Evolutionary conservation across 345 rosid species (phyloP).

Genomic region (Aquilaria yunnanensis): DNA sequence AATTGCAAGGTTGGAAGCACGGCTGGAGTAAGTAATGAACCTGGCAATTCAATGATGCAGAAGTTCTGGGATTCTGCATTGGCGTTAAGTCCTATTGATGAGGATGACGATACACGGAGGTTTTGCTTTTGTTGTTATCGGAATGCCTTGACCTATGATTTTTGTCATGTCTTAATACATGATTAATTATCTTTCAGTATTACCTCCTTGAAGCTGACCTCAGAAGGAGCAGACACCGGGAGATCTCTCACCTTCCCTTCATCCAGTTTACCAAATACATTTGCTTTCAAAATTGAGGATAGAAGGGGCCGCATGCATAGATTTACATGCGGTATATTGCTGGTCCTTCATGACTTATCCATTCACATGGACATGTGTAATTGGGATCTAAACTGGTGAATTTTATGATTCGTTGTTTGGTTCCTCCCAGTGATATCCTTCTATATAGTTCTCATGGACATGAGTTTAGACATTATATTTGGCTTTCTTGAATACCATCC

Average conservation of each 20-base stretch:
- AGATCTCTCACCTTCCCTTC: slow-evolving; percentile 41
- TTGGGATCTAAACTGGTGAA: no score
- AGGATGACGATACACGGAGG: slow-evolving; percentile 76
- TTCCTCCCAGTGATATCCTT: no score
- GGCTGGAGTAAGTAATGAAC: slow-evolving; percentile 61
- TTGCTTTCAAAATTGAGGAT: slow-evolving; percentile 78
- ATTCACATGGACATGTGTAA: no score
- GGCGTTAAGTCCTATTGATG: slow-evolving; percentile 64
- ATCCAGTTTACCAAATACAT: slow-evolving; percentile 24
- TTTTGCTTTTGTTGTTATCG: slow-evolving; percentile 16
- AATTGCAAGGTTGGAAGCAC: slow-evolving; percentile 61
- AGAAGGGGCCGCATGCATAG: slow-evolving; percentile 76
- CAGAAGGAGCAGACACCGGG: slow-evolving; percentile 67
- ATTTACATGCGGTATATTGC: slow-evolving; percentile 64
- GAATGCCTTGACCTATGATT: slow-evolving; percentile 5
- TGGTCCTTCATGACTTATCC: background rate
- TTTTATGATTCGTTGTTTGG: no score
- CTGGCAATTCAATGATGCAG: slow-evolving; percentile 78
- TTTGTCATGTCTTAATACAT: slow-evolving; percentile 12
- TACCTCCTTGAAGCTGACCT: slow-evolving; percentile 62
- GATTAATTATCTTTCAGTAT: slow-evolving; percentile 46
- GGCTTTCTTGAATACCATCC: no score
- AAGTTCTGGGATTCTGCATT: slow-evolving; percentile 96
- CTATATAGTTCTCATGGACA: no score
- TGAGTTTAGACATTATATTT: no score